Evolutionary conservation across 805 yeast genomes (phyloP).

Genomic region (Ogataea nonfermentans): DNA sequence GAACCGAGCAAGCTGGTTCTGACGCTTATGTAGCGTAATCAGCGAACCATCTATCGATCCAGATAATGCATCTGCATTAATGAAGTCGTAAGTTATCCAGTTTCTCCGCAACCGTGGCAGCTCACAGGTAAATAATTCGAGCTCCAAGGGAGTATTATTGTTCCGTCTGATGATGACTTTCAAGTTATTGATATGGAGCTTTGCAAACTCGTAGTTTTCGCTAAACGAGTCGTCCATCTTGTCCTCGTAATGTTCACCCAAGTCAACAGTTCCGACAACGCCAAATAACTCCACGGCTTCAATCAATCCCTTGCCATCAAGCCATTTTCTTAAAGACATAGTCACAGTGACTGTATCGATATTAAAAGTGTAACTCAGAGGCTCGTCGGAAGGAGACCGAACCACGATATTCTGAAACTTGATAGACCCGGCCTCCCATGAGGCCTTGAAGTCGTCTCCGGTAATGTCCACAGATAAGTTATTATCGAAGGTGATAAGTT

Average conservation of each 20-base stretch:
- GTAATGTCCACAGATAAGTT: conserved; percentile 28
- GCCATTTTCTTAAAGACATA: conserved; percentile 53
- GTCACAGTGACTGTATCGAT: conserved; percentile 45
- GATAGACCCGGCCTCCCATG: conserved; percentile 49
- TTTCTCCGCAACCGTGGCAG: conserved; percentile 57
- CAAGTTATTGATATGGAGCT: conserved; percentile 51
- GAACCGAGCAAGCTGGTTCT: conserved; percentile 50
- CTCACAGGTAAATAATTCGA: conserved; percentile 65
- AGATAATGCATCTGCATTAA: conserved; percentile 66
- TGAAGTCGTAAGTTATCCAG: conserved; percentile 60
- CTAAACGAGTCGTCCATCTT: conserved; percentile 25
- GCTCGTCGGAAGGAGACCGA: conserved; percentile 18
- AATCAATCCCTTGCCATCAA: conserved; percentile 52
- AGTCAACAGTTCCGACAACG: conserved; percentile 37
- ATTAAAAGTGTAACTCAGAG: conserved; percentile 33
- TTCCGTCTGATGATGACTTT: conserved; percentile 31
- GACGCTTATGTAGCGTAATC: conserved; percentile 75
- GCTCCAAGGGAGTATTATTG: conserved; percentile 37
- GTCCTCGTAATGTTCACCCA: conserved; percentile 16
- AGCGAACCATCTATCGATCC: conserved; percentile 75
- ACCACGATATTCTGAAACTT: conserved; percentile 42
- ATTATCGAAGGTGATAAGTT: conserved; percentile 34
- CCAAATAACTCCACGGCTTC: conserved; percentile 49
- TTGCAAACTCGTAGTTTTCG: conserved; percentile 38
- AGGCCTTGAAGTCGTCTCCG: conserved; percentile 39